A percentile compares a stretch with the other conserved stretches of the same genome.
phyloP scores from a whole-genome alignment of 2,329 filamentous ascomycete genomes.

The Penicillium sp. region DNA sequence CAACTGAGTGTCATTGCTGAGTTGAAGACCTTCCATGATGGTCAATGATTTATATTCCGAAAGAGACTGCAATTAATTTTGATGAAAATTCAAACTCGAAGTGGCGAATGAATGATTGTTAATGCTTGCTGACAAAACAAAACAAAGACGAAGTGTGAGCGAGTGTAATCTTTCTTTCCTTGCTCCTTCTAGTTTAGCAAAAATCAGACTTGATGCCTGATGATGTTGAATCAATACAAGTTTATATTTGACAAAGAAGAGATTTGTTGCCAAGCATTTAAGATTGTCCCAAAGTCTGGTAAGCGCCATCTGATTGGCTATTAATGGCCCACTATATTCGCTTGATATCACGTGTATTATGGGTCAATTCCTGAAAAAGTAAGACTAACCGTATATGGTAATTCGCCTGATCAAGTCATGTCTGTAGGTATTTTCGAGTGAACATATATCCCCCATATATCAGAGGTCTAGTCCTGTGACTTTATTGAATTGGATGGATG shows the following conservation, averaged over 20 bases:
- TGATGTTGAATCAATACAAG: not conserved
- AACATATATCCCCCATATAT: not conserved
- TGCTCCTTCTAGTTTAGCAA: not conserved
- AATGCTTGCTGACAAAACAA: constrained; percentile 35
- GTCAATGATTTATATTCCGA: not conserved
- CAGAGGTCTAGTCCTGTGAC: not conserved
- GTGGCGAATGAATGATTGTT: constrained; percentile 40
- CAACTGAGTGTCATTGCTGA: constrained; percentile 24
- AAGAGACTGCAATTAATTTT: constrained; percentile 1
- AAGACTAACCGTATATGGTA: not conserved
- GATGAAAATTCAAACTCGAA: constrained; percentile 1
- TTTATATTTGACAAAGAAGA: constrained; percentile 7
- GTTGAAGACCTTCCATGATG: constrained; percentile 14
- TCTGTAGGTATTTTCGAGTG: not conserved
- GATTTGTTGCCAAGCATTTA: constrained; percentile 13
- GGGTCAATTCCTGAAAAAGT: not conserved
- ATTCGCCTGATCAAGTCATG: not conserved
- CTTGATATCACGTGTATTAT: constrained; percentile 2
- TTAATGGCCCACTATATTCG: not conserved
- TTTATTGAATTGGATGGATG: not conserved
- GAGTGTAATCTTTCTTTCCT: not conserved
- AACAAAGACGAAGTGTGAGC: not conserved
- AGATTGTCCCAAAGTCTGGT: not conserved
- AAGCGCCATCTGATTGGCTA: not conserved
- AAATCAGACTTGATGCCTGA: not conserved